Evolutionary conservation across 768 basidiomycete genomes (phyloP).

Genomic region (Podaxis sp.): DNA sequence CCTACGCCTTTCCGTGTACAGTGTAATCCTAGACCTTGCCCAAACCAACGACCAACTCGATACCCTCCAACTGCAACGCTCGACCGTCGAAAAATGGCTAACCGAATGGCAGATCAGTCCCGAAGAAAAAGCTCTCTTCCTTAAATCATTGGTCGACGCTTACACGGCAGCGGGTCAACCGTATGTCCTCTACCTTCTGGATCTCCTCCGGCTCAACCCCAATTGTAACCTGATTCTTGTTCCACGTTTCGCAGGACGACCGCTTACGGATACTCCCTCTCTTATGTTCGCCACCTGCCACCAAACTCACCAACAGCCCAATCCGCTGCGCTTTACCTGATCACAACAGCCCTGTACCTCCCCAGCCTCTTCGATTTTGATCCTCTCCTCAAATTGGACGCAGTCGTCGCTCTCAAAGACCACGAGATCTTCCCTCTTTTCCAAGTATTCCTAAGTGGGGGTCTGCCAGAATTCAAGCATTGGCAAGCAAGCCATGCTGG

Average conservation of each 20-base stretch:
- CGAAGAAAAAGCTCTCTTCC: constrained; percentile 60
- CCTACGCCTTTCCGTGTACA: constrained; percentile 60
- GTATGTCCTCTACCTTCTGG: constrained; percentile 37
- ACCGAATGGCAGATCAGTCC: constrained; percentile 66
- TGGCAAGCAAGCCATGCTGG: constrained; percentile 54
- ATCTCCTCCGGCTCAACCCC: neutral
- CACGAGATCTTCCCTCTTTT: constrained; percentile 74
- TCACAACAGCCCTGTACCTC: constrained; percentile 61
- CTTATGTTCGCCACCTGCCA: constrained; percentile 59
- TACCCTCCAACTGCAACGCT: constrained; percentile 51
- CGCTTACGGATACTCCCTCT: constrained; percentile 62
- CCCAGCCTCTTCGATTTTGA: constrained; percentile 79
- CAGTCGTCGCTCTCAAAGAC: constrained; percentile 58
- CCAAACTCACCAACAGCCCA: constrained; percentile 46
- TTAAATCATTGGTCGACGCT: constrained; percentile 58
- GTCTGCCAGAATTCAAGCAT: constrained; percentile 52
- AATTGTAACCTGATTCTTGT: neutral
- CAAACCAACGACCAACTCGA: constrained; percentile 57
- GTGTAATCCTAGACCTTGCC: constrained; percentile 56
- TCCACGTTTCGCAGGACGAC: constrained; percentile 35
- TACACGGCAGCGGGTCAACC: constrained; percentile 51
- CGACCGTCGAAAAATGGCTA: constrained; percentile 72
- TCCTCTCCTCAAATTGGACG: constrained; percentile 70
- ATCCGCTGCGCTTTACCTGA: constrained; percentile 52
- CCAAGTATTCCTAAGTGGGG: constrained; percentile 66